Conservation (phyloP, 805 yeast genomes). For the Candida silvicultrix region DNA sequence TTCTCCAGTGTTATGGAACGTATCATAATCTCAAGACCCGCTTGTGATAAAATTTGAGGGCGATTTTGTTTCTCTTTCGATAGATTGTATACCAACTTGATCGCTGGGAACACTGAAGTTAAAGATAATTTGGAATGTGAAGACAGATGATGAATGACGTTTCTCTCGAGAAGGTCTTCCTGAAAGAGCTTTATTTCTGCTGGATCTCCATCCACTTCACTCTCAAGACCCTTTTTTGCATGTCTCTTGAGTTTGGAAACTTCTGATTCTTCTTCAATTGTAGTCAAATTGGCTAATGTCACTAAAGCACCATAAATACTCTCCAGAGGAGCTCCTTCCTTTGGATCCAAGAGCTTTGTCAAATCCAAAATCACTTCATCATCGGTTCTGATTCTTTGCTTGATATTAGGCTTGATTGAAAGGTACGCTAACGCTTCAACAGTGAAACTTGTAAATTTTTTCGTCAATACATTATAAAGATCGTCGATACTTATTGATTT, state of each 20-base stretch:
- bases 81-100: slow-evolving; percentile 26
- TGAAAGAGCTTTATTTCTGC: slow-evolving; percentile 12
- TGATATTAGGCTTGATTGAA: slow-evolving; percentile 34
- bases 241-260: slow-evolving; percentile 25
- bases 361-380: slow-evolving; percentile 27
- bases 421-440: slow-evolving; percentile 47
- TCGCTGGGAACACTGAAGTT: slow-evolving; percentile 20
- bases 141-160: slow-evolving; percentile 9
- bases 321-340: slow-evolving; percentile 6
- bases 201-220: slow-evolving; percentile 7
- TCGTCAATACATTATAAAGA: slow-evolving; percentile 24
- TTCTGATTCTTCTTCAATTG: slow-evolving; percentile 19
- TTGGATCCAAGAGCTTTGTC: slow-evolving; percentile 16
- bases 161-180: slow-evolving; percentile 18
- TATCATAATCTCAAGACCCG: slow-evolving; percentile 34
- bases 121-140: slow-evolving; percentile 12
- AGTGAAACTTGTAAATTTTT: slow-evolving; percentile 13
- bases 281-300: slow-evolving; percentile 27
- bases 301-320: slow-evolving; percentile 27
- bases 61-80: slow-evolving; percentile 16
- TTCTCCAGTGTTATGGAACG: slow-evolving; percentile 20
- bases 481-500: slow-evolving; percentile 23
- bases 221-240: slow-evolving; percentile 23
- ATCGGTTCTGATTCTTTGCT: slow-evolving; percentile 31
- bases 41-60: slow-evolving; percentile 37